Evolutionary conservation across 2,329 filamentous ascomycete genomes (phyloP), one percentile per base, ranked within the genome.

Genomic region (Claviceps cyperi): DNA sequence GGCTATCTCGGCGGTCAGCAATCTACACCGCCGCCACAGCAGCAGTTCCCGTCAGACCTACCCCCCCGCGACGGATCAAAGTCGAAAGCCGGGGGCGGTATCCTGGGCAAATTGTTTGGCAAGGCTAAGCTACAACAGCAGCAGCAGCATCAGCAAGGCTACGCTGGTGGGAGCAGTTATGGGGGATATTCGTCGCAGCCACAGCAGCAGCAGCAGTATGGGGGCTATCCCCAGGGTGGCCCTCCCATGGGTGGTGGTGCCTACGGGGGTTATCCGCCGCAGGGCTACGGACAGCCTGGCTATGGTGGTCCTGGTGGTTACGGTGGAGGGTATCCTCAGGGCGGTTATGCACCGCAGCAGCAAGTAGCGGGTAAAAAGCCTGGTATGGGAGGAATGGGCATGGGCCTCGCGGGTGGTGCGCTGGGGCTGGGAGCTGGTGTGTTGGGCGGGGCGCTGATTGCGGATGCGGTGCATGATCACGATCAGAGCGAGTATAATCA

Each of bases 351-450:
- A 32, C 28, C 9, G 9, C 28, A 32, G 28, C 28, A 64, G 46
- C 60, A 63, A 52, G 59, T 64, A 53, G 64, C 69, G 51, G 72
- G 69, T 52, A 72, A 71, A 58, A 57, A 64, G 45, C 64, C 65
- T 47, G 68, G 69, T 24, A 55, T 55, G 53, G 67, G 66, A 43
- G 47, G 11, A 8, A 58, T 63, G 58, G 56, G 56, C 36, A 63
- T 91, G 68, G 86, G 86, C n/a, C 74, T 77, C 52, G 78, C 75
- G 1, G 87, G 86, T 46, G 87, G 82, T 48, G 86, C 86, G 21
- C 69, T 94, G 43, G 89, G 89, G 69, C 65, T 86, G 4, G 89
- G 88, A 57, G 89, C 84, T 55, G 89, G 89, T 64, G 61, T 95
- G 62, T 59, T 95, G 1, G 90, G 88, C 57, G 89, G 89, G 50